A percentile compares a stretch with the other conserved stretches of the same genome.
These are phyloP conservation scores for Xerocomus potaroensis DNA, from an alignment of 768 basidiomycete genomes.

Conservation along the genomic window DNA sequence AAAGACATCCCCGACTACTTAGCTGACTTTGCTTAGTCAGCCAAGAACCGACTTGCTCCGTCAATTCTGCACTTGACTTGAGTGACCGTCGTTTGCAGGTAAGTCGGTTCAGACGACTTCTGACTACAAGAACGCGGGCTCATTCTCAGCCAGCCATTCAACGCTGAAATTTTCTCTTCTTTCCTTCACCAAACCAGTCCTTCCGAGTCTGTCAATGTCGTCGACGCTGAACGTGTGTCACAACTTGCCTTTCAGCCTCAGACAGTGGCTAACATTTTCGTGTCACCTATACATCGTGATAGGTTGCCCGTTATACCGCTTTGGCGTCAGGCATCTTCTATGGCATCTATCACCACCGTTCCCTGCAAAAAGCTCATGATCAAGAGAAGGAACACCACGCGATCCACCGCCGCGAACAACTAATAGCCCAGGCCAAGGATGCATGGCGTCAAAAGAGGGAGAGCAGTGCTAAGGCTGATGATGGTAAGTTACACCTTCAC, in stretches of 20 bases:
- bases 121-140: neutral
- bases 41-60: conserved; percentile 29
- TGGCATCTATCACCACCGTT: conserved; percentile 88
- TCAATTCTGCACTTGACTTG: conserved; percentile 11
- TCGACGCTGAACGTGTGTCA: conserved; percentile 71
- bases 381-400: conserved; percentile 70
- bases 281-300: conserved; percentile 6
- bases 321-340: conserved; percentile 84
- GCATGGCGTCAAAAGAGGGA: conserved; percentile 83
- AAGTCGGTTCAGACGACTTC: neutral
- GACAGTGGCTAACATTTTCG: conserved; percentile 1
- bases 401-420: conserved; percentile 64
- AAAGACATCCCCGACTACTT: no score
- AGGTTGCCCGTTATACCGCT: conserved; percentile 95
- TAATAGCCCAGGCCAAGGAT: conserved; percentile 84
- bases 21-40: conserved; percentile 32
- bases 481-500: conserved; percentile 44
- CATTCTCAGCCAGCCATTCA: conserved; percentile 6
- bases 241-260: neutral
- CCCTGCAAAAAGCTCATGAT: conserved; percentile 80
- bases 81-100: conserved; percentile 14
- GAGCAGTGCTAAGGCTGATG: conserved; percentile 40
- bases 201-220: conserved; percentile 48
- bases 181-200: conserved; percentile 10
- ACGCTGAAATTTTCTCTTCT: conserved; percentile 15